These are phyloP conservation scores for Diaporthe sp. DNA, from an alignment of 2,329 filamentous ascomycete species.

Conservation along the genomic window DNA sequence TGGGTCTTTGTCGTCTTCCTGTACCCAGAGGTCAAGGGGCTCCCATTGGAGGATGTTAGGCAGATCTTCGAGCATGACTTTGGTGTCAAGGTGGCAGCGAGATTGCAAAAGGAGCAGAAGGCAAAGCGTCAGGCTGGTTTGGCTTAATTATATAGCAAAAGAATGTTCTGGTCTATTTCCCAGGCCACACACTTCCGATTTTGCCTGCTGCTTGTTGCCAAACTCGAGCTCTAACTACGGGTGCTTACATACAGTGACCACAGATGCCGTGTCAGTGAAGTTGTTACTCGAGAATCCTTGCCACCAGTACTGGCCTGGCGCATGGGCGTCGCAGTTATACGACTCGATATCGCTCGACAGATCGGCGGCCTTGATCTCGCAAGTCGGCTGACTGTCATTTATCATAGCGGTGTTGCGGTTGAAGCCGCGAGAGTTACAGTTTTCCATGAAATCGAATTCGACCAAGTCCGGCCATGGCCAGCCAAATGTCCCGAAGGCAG, in stretches of 20 bases:
- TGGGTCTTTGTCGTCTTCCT: conserved; percentile 56
- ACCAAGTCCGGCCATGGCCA: background rate
- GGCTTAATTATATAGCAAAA: background rate
- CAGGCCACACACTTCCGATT: background rate
- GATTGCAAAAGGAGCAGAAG: conserved; percentile 40
- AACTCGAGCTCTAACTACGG: background rate
- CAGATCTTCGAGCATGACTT: conserved; percentile 57
- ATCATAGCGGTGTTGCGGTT: background rate
- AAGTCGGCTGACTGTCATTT: background rate
- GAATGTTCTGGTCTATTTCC: background rate
- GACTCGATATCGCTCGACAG: background rate
- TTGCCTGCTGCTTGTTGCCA: background rate
- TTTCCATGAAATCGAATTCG: background rate
- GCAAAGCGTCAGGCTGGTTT: background rate
- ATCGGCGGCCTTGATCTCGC: background rate
- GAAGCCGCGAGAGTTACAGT: background rate
- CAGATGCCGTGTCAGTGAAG: background rate
- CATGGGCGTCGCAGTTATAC: background rate
- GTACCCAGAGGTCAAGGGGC: conserved; percentile 60
- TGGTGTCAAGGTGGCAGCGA: conserved; percentile 49
- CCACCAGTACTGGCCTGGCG: background rate
- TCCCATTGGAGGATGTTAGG: conserved; percentile 60
- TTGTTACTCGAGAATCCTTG: background rate
- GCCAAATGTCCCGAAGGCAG: background rate
- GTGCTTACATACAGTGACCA: background rate